A percentile compares a stretch with the other conserved stretches of the same genome.
Conservation (phyloP, 768 basidiomycete species). For the Epithele typhae region DNA sequence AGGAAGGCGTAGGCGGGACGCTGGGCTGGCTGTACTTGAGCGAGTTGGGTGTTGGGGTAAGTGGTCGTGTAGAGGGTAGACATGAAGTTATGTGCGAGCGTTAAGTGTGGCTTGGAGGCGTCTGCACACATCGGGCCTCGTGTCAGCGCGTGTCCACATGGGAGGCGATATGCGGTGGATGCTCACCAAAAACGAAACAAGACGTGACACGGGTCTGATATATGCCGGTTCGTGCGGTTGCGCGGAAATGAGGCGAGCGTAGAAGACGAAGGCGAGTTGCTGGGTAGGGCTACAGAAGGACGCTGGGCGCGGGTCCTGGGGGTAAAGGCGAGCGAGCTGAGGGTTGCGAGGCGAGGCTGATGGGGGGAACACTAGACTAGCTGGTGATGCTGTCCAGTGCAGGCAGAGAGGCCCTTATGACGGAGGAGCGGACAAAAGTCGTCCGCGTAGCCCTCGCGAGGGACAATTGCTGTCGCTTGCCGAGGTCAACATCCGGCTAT, state of each 20-base stretch:
- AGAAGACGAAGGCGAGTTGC: constrained; percentile 7
- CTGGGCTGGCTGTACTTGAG: constrained; percentile 5
- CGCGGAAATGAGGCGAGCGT: neutral
- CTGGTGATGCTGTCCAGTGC: constrained; percentile 18
- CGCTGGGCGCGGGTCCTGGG: constrained; percentile 4
- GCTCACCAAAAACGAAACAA: constrained; percentile 5
- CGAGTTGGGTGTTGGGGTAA: constrained; percentile 5
- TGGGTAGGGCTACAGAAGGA: constrained; percentile 18
- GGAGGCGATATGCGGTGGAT: neutral
- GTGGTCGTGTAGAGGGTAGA: constrained; percentile 13
- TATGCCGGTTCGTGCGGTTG: neutral
- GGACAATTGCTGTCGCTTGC: constrained; percentile 19
- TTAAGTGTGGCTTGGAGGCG: constrained; percentile 2
- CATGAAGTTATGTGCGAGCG: constrained; percentile 13
- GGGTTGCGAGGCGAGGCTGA: no score
- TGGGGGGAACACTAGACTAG: constrained; percentile 23
- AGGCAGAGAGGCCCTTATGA: constrained; percentile 16
- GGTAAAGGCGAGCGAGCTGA: neutral
- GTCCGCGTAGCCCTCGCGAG: constrained; percentile 14
- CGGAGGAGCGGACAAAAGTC: constrained; percentile 22
- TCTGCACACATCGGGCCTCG: neutral
- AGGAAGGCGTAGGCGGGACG: constrained; percentile 25
- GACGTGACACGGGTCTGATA: neutral
- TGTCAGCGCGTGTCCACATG: neutral
- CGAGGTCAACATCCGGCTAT: constrained; percentile 17